phyloP scores from a whole-genome alignment of 2,329 filamentous ascomycete species.

The Exserohilum rostratum region DNA sequence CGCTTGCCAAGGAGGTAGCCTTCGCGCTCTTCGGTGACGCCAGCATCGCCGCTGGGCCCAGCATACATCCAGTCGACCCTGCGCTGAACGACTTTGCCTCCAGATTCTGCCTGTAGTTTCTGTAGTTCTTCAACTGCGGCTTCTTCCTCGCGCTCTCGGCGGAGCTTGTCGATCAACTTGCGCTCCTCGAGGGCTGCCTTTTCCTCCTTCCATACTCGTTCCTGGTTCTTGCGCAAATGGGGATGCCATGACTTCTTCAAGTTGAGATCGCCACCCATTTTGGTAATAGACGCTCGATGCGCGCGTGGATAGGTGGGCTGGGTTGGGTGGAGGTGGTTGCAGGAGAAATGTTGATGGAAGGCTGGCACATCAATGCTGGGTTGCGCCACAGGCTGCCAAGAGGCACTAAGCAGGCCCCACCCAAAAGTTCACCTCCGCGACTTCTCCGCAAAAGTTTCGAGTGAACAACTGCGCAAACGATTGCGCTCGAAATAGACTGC shows the following conservation, averaged over 20 bases:
- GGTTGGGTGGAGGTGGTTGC: background rate
- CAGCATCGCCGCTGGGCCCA: slow-evolving; percentile 76
- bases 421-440: slow-evolving; percentile 32
- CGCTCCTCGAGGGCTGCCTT: slow-evolving; percentile 92
- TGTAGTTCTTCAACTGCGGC: slow-evolving; percentile 90
- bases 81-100: slow-evolving; percentile 78
- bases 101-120: slow-evolving; percentile 78
- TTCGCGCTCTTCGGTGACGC: slow-evolving; percentile 80
- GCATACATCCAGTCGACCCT: slow-evolving; percentile 99
- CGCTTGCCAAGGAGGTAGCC: slow-evolving; percentile 92
- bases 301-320: background rate
- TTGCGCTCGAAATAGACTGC: background rate
- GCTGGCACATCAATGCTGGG: slow-evolving; percentile 3
- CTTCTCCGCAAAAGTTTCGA: slow-evolving; percentile 35
- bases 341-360: slow-evolving; percentile 8
- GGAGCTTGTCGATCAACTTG: slow-evolving; percentile 88
- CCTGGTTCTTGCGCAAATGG: slow-evolving; percentile 86
- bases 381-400: slow-evolving; percentile 17
- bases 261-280: slow-evolving; percentile 94
- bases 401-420: slow-evolving; percentile 19
- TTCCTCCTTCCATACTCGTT: slow-evolving; percentile 88
- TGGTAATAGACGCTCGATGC: slow-evolving; percentile 43
- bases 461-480: slow-evolving; percentile 6
- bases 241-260: slow-evolving; percentile 91
- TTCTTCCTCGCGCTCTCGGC: slow-evolving; percentile 94